Percentiles rank a stretch among this genome's conserved stretches.
Evolutionary conservation across 73 alveolate genomes (phyloP).

Genomic region (Diophrys sp.): DNA sequence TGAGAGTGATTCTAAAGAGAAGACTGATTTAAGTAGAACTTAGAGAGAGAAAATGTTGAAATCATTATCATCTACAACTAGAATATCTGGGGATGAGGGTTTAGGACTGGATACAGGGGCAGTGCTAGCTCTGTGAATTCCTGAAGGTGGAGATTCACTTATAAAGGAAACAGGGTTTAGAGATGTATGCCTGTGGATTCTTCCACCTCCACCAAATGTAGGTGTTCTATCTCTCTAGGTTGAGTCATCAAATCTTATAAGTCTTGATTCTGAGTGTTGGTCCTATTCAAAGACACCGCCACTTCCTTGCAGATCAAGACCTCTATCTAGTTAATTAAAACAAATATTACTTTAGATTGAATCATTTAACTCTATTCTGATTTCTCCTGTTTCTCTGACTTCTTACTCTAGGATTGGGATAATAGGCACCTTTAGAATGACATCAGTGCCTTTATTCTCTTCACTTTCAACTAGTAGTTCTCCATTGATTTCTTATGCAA

Average conservation of each 20-base stretch:
- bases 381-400: background rate
- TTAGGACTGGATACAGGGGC: no score
- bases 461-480: background rate
- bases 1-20: no score
- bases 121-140: background rate
- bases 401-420: background rate
- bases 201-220: background rate
- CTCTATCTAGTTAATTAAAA: background rate
- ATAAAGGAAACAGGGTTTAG: background rate
- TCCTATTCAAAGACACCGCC: background rate
- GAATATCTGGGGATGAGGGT: no score
- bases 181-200: background rate
- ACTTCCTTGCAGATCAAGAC: no score
- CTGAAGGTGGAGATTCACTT: background rate
- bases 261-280: no score
- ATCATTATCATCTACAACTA: background rate
- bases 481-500: background rate
- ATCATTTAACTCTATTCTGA: no score
- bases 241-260: background rate
- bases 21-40: background rate
- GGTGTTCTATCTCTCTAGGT: background rate
- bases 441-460: background rate
- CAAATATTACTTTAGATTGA: no score
- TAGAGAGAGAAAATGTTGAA: background rate
- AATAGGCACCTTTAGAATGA: background rate